Conservation (phyloP, 2,329 filamentous ascomycete species). For the Nemania sp. region DNA sequence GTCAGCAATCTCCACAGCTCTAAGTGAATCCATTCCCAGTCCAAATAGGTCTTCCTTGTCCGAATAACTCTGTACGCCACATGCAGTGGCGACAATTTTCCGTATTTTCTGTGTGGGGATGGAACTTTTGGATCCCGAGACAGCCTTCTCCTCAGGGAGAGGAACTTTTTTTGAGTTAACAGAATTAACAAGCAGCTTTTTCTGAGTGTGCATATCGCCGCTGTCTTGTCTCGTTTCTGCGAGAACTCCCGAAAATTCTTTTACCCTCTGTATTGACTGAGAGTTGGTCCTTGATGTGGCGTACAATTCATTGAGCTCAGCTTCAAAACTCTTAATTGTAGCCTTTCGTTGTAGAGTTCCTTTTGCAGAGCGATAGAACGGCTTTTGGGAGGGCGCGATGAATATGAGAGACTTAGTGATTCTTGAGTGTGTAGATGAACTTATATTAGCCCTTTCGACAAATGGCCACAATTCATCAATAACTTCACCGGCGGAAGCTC, state of each 20-base stretch:
- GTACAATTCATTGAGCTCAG: conserved; percentile 24
- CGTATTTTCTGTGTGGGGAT: neutral
- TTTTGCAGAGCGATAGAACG: conserved; percentile 26
- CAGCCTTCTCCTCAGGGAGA: neutral
- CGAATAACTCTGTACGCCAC: neutral
- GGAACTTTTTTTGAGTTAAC: neutral
- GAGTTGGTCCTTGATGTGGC: neutral
- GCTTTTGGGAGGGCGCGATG: conserved; percentile 7
- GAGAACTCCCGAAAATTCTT: neutral
- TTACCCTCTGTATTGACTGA: neutral
- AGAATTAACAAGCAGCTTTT: neutral
- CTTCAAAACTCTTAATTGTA: conserved; percentile 18
- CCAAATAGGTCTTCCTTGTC: conserved; percentile 37
- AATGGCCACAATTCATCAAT: conserved; percentile 28
- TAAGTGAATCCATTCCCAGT: conserved; percentile 39
- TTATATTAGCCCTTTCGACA: conserved; percentile 27
- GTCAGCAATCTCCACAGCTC: conserved; percentile 35
- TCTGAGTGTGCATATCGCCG: neutral
- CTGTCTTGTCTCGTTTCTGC: neutral
- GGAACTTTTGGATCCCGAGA: neutral
- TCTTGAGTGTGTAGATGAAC: conserved; percentile 20
- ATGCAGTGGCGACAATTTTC: conserved; percentile 2
- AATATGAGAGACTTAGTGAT: conserved; percentile 24
- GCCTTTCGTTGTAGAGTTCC: conserved; percentile 31
- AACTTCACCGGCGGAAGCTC: conserved; percentile 1